Conservation (phyloP, 768 basidiomycete species). For the Lactarius vividus region DNA sequence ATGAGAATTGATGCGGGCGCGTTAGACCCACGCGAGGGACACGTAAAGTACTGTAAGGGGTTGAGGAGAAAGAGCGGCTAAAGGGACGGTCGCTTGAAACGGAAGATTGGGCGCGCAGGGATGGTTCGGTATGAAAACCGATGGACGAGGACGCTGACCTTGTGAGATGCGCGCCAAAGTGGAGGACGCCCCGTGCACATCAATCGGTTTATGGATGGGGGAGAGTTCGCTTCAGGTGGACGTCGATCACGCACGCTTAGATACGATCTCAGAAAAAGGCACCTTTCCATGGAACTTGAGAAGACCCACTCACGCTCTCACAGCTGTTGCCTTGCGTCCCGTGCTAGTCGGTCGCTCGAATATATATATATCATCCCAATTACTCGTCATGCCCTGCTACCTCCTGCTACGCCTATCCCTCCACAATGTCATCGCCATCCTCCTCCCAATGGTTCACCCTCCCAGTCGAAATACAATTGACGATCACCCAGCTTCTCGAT, state of each 20-base stretch:
- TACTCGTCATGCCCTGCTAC: neutral
- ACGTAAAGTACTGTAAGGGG: neutral
- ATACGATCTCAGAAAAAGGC: conserved; percentile 22
- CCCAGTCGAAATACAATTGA: conserved; percentile 25
- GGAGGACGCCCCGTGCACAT: conserved; percentile 1
- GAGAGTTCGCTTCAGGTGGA: neutral
- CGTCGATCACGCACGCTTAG: conserved; percentile 21
- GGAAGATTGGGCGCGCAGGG: neutral
- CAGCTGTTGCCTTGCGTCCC: conserved; percentile 9
- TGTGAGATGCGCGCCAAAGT: neutral
- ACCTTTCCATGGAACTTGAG: conserved; percentile 21
- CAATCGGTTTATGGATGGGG: neutral
- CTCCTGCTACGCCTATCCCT: neutral
- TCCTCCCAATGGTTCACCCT: conserved; percentile 17
- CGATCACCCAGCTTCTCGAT: conserved; percentile 26
- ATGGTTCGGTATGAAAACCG: conserved; percentile 1
- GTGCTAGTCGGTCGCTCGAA: conserved; percentile 23
- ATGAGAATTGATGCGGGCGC: neutral
- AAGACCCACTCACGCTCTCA: conserved; percentile 2
- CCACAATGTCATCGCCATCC: neutral
- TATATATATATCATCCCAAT: conserved; percentile 11
- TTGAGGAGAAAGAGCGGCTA: neutral
- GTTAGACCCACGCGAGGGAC: neutral
- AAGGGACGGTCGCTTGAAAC: neutral
- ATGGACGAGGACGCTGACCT: conserved; percentile 24